phyloP scores from a whole-genome alignment of 2,329 filamentous ascomycete species.

The Diatrype stigma region DNA sequence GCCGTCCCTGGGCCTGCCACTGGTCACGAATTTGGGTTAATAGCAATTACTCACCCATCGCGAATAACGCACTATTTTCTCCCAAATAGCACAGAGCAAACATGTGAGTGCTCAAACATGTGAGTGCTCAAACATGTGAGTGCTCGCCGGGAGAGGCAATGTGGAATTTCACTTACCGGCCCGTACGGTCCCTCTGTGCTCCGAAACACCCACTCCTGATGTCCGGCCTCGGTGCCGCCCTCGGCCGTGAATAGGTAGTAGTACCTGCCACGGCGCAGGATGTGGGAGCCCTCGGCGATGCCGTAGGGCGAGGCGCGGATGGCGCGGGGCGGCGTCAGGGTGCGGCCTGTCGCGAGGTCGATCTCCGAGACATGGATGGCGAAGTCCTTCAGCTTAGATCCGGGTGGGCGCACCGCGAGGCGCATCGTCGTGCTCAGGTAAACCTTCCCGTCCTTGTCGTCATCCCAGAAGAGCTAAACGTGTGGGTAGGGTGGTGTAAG shows the following conservation, averaged over 20 bases:
- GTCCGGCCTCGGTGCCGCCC: slow-evolving; percentile 42
- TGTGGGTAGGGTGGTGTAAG: not conserved
- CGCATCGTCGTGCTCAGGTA: slow-evolving; percentile 44
- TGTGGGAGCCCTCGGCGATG: slow-evolving; percentile 39
- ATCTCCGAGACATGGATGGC: slow-evolving; percentile 44
- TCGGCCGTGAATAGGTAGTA: slow-evolving; percentile 39
- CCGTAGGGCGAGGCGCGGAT: slow-evolving; percentile 35
- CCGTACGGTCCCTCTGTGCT: slow-evolving; percentile 40
- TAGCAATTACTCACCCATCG: too few species aligned
- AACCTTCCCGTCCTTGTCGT: slow-evolving; percentile 36
- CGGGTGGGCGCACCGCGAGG: slow-evolving; percentile 30
- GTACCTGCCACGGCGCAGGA: slow-evolving; percentile 30
- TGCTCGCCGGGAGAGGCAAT: too few species aligned
- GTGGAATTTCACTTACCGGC: slow-evolving; percentile 24
- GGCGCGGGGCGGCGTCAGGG: slow-evolving; percentile 30
- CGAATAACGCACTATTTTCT: too few species aligned
- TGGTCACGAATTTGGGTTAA: not conserved
- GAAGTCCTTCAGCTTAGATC: slow-evolving; percentile 45
- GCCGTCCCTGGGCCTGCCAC: slow-evolving; percentile 43
- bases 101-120: too few species aligned
- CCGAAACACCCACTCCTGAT: slow-evolving; percentile 49
- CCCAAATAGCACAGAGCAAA: too few species aligned
- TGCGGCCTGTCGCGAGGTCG: slow-evolving; percentile 36
- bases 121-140: too few species aligned
- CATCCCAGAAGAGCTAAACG: slow-evolving; percentile 41